phyloP scores from a whole-genome alignment of 139 green algal genomes.

The Raphidocelis subcapitata region DNA sequence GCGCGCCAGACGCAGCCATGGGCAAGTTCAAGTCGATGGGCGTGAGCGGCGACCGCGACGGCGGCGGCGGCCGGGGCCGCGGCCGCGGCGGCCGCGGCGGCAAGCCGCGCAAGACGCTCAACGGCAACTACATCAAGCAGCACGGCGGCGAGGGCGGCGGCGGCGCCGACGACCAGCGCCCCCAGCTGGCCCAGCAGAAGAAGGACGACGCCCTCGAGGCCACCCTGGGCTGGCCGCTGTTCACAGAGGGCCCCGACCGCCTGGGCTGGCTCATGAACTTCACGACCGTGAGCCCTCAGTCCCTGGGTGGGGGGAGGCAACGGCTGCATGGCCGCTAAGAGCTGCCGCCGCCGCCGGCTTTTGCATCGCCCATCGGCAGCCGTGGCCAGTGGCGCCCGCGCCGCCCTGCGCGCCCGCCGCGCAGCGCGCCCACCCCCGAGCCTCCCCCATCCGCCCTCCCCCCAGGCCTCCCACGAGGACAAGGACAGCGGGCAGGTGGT shows the following conservation, averaged over 20 bases:
- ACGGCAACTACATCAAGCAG: conserved; percentile 29
- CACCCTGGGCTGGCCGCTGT: conserved; percentile 72
- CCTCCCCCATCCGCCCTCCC: not conserved
- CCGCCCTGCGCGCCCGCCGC: not conserved
- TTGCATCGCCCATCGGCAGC: not conserved
- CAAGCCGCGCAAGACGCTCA: conserved; percentile 18
- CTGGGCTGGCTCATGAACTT: conserved; percentile 96
- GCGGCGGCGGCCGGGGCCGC: conserved; percentile 11
- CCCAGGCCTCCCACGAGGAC: conserved; percentile 80
- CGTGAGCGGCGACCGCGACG: conserved; percentile 19
- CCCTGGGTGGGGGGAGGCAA: not conserved
- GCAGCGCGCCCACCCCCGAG: not conserved
- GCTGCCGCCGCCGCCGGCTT: not conserved
- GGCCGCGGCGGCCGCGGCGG: conserved; percentile 1
- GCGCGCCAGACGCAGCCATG: not conserved
- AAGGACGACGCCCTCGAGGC: conserved; percentile 69
- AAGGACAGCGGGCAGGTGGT: conserved; percentile 72
- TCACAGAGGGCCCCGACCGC: conserved; percentile 61
- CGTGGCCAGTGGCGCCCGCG: not conserved
- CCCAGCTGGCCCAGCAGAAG: conserved; percentile 46
- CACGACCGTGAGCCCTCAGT: conserved; percentile 51
- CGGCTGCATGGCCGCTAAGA: too few species aligned
- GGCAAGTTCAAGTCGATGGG: conserved; percentile 29
- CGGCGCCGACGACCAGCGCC: not conserved
- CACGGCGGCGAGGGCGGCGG: not conserved